phyloP scores from a whole-genome alignment of 1,284 basidiomycete species.

The Heterobasidion irregulare region DNA sequence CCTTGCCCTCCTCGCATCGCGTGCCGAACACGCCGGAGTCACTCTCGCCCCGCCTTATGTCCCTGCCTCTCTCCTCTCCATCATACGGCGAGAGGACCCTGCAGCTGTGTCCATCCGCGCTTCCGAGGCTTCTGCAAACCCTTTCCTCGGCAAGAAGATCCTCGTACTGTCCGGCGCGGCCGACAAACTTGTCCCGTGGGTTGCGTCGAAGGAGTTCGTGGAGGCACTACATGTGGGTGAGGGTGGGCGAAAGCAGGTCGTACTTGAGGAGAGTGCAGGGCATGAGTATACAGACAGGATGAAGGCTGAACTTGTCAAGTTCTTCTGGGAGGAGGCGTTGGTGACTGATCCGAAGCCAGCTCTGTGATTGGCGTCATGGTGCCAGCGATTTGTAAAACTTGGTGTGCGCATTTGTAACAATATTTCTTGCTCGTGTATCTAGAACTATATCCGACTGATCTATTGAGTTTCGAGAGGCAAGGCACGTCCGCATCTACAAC shows the following conservation, averaged over 20 bases:
- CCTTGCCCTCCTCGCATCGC: constrained; percentile 46
- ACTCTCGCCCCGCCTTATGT: constrained; percentile 46
- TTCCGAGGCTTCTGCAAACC: constrained; percentile 24
- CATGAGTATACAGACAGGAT: constrained; percentile 43
- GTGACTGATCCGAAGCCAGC: neutral
- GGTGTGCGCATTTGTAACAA: too few relatives aligned
- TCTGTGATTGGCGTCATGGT: too few relatives aligned
- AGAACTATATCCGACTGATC: too few relatives aligned
- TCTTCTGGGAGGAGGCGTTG: constrained; percentile 25
- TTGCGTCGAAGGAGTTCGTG: constrained; percentile 43
- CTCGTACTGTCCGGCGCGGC: constrained; percentile 55
- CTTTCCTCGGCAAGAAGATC: constrained; percentile 58
- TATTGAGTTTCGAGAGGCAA: too few relatives aligned
- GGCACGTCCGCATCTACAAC: too few relatives aligned
- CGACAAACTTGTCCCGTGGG: constrained; percentile 58
- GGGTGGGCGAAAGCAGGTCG: constrained; percentile 34
- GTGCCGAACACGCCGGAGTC: constrained; percentile 41
- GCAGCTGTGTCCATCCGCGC: constrained; percentile 23
- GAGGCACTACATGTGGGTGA: constrained; percentile 42
- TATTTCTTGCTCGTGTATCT: too few relatives aligned
- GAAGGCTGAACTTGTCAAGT: constrained; percentile 36
- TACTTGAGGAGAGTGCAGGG: constrained; percentile 37
- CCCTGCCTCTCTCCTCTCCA: constrained; percentile 42
- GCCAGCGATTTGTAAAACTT: too few relatives aligned
- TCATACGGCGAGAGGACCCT: constrained; percentile 40